Evolutionary conservation across 805 yeast genomes (phyloP), one percentile per base, ranked within the genome.

Genomic region (Pichia exigua): DNA sequence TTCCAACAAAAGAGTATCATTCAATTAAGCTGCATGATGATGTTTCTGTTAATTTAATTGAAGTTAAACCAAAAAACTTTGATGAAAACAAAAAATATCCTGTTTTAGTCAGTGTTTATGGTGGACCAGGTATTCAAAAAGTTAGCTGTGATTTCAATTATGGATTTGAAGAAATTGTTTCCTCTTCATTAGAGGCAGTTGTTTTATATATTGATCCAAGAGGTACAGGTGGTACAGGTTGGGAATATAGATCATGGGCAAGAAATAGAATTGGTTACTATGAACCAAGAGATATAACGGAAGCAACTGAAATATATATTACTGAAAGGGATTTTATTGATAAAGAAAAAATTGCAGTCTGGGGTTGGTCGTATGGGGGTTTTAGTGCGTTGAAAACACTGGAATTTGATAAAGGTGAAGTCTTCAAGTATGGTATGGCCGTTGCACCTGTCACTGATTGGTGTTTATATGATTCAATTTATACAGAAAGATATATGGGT

Each of bases 321-420:
- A 53, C 67, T 22, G 66, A 66, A 8, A 71, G 72, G 51, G 62
- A 68, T 15, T 75, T 75, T 54, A 73, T 87, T 20, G 84, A 85
- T 61, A 58, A 59, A 3, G 70, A 74, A 1, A 71, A 71, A 51
- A 78, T 84, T 4, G 87, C 89, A 0, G 75, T 86, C 40, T 87
- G 94, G 91, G 95, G 95, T 17, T 87, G 94, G 91, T 83, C 91
- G 0, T 87, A 85, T 65, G 95, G 95, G 50, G 95, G 92, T 0
- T 87, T 83, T 61, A 73, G 83, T 10, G 82, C 92, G 0, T 67
- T 87, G 49, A 87, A 87, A 63, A 84, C 91, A 0, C 63, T 86
- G 35, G 95, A 87, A 64, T 73, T 70, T 46, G 95, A 87, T 61
- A 61, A 65, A 15, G 83, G 87, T 7, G 66, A 76, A 10, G 73